Evolutionary conservation across 1,284 basidiomycete species (phyloP).

Genomic region (Coriolopsis trogii): DNA sequence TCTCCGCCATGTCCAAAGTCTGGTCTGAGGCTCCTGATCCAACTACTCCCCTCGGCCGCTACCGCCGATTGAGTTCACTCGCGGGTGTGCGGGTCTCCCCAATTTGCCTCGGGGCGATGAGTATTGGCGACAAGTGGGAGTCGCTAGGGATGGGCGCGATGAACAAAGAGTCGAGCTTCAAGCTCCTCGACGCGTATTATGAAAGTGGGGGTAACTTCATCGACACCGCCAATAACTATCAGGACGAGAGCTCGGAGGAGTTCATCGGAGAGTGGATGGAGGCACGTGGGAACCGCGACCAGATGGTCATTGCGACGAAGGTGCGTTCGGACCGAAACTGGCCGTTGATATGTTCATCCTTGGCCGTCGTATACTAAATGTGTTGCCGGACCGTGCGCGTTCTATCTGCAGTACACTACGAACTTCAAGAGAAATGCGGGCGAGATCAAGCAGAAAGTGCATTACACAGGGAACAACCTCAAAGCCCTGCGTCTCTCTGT

Average conservation of each 20-base stretch:
- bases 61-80: constrained; percentile 23
- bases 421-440: constrained; percentile 28
- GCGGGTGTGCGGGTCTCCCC: constrained; percentile 45
- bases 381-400: too few relatives aligned
- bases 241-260: constrained; percentile 35
- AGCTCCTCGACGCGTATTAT: constrained; percentile 37
- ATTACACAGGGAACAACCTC: constrained; percentile 40
- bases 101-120: constrained; percentile 52
- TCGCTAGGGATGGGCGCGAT: constrained; percentile 42
- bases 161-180: constrained; percentile 35
- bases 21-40: constrained; percentile 16
- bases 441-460: constrained; percentile 27
- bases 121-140: constrained; percentile 50
- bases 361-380: too few relatives aligned
- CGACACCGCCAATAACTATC: constrained; percentile 35
- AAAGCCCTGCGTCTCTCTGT: constrained; percentile 38
- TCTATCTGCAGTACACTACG: constrained; percentile 35
- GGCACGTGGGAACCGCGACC: constrained; percentile 40
- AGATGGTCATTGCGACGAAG: constrained; percentile 48
- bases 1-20: constrained; percentile 10
- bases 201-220: constrained; percentile 36
- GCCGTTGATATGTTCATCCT: too few relatives aligned
- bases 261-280: constrained; percentile 49
- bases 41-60: constrained; percentile 21
- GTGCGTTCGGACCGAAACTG: constrained; percentile 13